Base-by-base conservation (phyloP, 371 early-diverging fungal genomes). In the Rhizopus arrhizus region DNA sequence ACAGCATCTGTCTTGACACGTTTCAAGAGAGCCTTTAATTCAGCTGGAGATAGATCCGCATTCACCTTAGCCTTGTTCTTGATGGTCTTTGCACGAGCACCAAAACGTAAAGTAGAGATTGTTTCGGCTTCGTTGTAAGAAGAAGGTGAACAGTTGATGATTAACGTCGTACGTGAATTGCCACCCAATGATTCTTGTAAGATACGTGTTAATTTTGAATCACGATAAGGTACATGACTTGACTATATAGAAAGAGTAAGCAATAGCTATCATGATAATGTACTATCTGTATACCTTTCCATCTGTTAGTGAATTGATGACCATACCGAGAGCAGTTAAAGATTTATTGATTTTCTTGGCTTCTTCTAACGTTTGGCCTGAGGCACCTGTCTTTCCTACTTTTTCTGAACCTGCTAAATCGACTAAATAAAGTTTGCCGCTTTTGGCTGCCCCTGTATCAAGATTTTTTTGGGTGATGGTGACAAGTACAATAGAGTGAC, bases 401-500 rank as follows among this genome's bases (percentile, higher is more conserved):
- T 94, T 96, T 84, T 99, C 99, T 32, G 99, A 98, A 69, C 99
- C 99, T 35, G 99, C 99, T 70, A 99, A 77, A 89, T 99, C 99
- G 52, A 99, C 97, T 56, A 99, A 82, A 62, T 89, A 94, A 42
- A 99, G 81, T 60, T 92, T 92, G 41, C 95, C 94, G 52, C 88
- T 86, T 73, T 91, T 94, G 48, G 83, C 87, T 62, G 88, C 89
- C 16, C 95, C 96, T 43, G 89, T 91, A 13, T 79, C 72, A 43
- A 92, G 72, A 74, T 95, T 94, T 83, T 95, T 94, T 74, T 95
- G 92, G 31, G 85, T 87, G 66, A 99, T 86, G 29, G 91, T 91
- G 43, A 98, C 82, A 28, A 94, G 89, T 68, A 98, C 96, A 64
- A 98, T 95, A 56, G 97, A 95, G 77, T 99, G 99, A 69, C 88